Base-by-base conservation (phyloP, 495 filamentous ascomycete genomes). In the Lasiosphaeriaceae sp. region DNA sequence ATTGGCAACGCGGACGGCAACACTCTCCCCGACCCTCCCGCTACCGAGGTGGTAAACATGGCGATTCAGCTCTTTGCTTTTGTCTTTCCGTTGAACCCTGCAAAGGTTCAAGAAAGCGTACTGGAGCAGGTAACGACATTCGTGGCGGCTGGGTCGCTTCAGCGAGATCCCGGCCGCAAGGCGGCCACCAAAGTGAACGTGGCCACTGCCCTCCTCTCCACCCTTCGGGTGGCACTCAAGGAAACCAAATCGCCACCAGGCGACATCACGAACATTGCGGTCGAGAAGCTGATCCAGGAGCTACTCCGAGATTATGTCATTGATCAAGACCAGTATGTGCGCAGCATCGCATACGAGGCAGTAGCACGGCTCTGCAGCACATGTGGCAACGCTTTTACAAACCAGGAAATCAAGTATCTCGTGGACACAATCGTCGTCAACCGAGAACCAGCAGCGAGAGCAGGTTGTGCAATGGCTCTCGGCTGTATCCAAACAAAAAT, bases 401-500 rank as follows among this genome's bases (percentile, higher is more conserved):
- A 90, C 53, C 79, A 84, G 37, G 90, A 96, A 67, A 86, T 99
- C 55, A 96, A 96, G 61, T 86, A 83, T 71, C 80, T 97, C n/a
- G 85, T 97, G 20, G 92, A 97, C 52, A 94, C 86, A 7, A 96
- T 99, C 61, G 90, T 99, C 11, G 81, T 85, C 35, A 97, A 97
- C 64, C 79, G 93, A 26, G 94, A 99, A 56, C 94, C 94, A 5
- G 93, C 89, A 65, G 90, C 90, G 12, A 86, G 94, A 65, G 91
- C 94, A 41, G 94, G 94, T 24, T 99, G 91, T 68, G 95, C 95
- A 19, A 86, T 94, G 75, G 91, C 94, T 34, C 75, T 99, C 54
- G 94, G 93, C 14, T 90, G 86, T 59, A 97, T 97, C 45, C 94
- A 97, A 70, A 86, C 90, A 2, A 90, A 96, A 67, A 89, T 97